Evolutionary conservation across 2,329 filamentous ascomycete genomes (phyloP), one percentile per base, ranked within the genome.

Genomic region (Claviceps humidiphila): DNA sequence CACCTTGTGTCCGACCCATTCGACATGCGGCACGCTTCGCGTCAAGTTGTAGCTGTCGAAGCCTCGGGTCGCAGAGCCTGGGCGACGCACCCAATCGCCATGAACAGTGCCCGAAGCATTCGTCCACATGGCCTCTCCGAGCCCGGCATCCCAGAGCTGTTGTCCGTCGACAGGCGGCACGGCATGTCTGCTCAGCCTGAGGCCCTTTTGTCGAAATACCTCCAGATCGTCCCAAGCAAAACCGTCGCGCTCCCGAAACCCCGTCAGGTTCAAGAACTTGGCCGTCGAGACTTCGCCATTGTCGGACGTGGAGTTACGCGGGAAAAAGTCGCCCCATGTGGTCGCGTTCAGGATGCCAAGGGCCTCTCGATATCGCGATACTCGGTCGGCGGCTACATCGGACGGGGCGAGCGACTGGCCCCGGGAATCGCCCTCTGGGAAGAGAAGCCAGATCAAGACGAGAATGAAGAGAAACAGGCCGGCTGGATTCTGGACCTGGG

Each of bases 201-300:
- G 72, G 51, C 82, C 86, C 57, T 78, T 77, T 54, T 82, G 70
- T 63, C 80, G 81, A 54, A 90, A 88, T 1, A 72, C 68, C 0
- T 73, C 72, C 22, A 96, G 71, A 53, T 89, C 75, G 38, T 83
- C 77, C 90, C 90, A 96, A 1, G 80, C 84, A 66, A 87, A 88
- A 4, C 78, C 81, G 67, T 95, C 86, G 20, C 81, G 76, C 47
- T 80, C 71, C 48, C 85, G 78, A 55, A 94, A 82, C 1, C 91
- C 91, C 2, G 87, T 87, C 50, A 95, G 71, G 59, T 89, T 88
- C 54, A 89, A 68, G 56, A 75, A 82, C 24, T 67, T 70, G 20
- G 45, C 60, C 24, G 30, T 45, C 11, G 58, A 46, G 47, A 47
- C 56, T 22, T 57, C 54, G 16, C 54, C 58, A 20, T 59, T 59